Percentiles rank a stretch among this genome's conserved stretches.
phyloP scores from a whole-genome alignment of 139 green algal species.

The Pleodorina starrii region DNA sequence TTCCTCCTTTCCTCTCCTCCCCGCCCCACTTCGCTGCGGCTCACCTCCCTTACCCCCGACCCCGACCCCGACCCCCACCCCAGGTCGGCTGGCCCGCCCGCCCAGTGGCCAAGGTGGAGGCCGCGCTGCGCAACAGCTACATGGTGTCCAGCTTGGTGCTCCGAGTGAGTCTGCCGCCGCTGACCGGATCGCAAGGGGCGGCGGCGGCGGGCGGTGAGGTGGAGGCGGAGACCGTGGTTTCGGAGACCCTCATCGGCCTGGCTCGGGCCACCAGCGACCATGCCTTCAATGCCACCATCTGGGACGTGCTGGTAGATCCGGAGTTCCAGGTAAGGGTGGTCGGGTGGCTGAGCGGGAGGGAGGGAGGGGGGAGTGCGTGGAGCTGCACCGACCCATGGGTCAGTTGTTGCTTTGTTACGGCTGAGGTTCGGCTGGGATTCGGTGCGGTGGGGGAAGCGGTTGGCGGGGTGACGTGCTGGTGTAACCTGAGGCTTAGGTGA shows the following conservation, averaged over 20 bases:
- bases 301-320: slow-evolving; percentile 97
- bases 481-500: too few species aligned
- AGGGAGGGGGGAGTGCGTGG: too few species aligned
- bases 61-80: too few species aligned
- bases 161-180: slow-evolving; percentile 24
- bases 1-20: too few species aligned
- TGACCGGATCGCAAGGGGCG: not conserved
- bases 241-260: slow-evolving; percentile 83
- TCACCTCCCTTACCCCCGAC: too few species aligned
- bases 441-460: too few species aligned
- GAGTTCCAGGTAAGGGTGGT: slow-evolving; percentile 82
- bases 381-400: too few species aligned
- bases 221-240: slow-evolving; percentile 8
- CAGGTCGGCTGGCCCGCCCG: slow-evolving; percentile 94
- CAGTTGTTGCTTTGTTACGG: too few species aligned
- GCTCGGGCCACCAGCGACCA: slow-evolving; percentile 93
- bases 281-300: slow-evolving; percentile 98
- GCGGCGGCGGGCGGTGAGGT: not conserved
- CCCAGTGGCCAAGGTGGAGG: slow-evolving; percentile 86
- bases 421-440: too few species aligned
- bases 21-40: too few species aligned
- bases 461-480: too few species aligned
- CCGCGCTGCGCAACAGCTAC: slow-evolving; percentile 92
- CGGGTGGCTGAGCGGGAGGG: too few species aligned
- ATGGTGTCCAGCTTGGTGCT: slow-evolving; percentile 85